Percentiles rank a stretch among this genome's conserved stretches.
phyloP scores from a whole-genome alignment of 2,329 filamentous ascomycete species.

The Metarhizium robertsii region DNA sequence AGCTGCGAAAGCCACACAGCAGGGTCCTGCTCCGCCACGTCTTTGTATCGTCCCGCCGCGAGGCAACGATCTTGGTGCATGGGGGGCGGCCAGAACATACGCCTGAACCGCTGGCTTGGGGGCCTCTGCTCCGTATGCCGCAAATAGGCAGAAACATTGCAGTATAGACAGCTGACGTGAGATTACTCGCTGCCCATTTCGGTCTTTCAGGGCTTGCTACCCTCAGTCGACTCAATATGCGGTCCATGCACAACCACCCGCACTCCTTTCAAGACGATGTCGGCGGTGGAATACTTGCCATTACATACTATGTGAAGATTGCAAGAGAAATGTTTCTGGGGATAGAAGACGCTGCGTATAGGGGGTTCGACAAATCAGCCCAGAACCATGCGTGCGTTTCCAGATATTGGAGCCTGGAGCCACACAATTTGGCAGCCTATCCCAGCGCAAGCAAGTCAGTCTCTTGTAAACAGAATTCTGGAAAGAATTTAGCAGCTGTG shows the following conservation, averaged over 20 bases:
- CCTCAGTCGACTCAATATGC: conserved; percentile 21
- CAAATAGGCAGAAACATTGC: conserved; percentile 20
- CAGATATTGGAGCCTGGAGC: not conserved
- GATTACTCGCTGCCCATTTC: conserved; percentile 17
- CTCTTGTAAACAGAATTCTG: conserved; percentile 6
- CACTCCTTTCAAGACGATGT: conserved; percentile 20
- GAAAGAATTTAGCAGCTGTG: not conserved
- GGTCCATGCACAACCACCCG: conserved; percentile 25
- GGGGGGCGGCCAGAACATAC: conserved; percentile 17
- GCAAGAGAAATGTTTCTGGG: conserved; percentile 19
- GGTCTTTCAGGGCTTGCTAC: conserved; percentile 20
- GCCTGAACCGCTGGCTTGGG: conserved; percentile 34
- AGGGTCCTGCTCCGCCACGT: conserved; percentile 33
- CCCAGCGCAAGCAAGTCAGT: not conserved
- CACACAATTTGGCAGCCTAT: not conserved
- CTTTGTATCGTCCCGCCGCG: conserved; percentile 30
- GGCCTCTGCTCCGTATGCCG: conserved; percentile 20
- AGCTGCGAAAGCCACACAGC: not conserved
- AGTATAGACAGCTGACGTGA: conserved; percentile 26
- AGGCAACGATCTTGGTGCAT: conserved; percentile 18
- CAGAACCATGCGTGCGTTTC: conserved; percentile 11
- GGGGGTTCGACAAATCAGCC: conserved; percentile 14
- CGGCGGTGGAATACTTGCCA: conserved; percentile 26
- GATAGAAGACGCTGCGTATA: conserved; percentile 12
- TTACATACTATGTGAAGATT: conserved; percentile 24